Conservation (phyloP, 768 basidiomycete species). For the Jaapia argillacea region DNA sequence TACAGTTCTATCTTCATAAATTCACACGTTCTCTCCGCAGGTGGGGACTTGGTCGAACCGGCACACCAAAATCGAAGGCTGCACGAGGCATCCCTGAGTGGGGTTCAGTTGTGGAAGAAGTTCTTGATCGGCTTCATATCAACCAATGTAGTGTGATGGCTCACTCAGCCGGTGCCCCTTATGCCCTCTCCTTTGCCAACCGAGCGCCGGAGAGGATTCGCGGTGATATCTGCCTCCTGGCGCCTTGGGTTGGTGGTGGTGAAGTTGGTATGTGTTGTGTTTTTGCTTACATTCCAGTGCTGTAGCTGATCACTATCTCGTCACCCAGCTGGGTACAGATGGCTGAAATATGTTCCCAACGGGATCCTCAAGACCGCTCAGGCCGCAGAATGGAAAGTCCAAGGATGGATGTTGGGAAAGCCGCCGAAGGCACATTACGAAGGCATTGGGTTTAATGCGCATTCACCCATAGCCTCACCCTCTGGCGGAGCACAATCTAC, state of each 20-base stretch:
- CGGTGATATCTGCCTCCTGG: constrained; percentile 81
- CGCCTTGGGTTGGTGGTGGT: constrained; percentile 92
- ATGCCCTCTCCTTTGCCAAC: constrained; percentile 83
- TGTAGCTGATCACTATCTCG: constrained; percentile 6
- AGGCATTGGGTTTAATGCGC: constrained; percentile 74
- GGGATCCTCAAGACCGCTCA: constrained; percentile 90
- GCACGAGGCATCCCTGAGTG: constrained; percentile 82
- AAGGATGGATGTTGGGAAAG: constrained; percentile 96
- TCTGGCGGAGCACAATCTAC: too few species aligned
- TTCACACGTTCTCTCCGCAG: constrained; percentile 24
- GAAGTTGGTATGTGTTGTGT: constrained; percentile 80
- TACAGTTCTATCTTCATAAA: constrained; percentile 3
- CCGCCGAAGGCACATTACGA: constrained; percentile 78
- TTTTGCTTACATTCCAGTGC: constrained; percentile 1
- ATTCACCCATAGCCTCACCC: constrained; percentile 14
- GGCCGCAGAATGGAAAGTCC: constrained; percentile 94
- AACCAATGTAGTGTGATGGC: constrained; percentile 83
- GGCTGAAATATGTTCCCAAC: constrained; percentile 94
- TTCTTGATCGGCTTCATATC: constrained; percentile 73
- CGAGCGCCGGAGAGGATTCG: constrained; percentile 63
- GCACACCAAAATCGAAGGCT: constrained; percentile 50
- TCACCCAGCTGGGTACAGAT: constrained; percentile 84
- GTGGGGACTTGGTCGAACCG: constrained; percentile 90
- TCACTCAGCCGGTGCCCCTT: constrained; percentile 93
- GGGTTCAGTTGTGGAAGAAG: constrained; percentile 85